These are phyloP conservation scores for Phaeomoniella chlamydospora DNA, from an alignment of 2,329 filamentous ascomycete species.

Conservation along the genomic window DNA sequence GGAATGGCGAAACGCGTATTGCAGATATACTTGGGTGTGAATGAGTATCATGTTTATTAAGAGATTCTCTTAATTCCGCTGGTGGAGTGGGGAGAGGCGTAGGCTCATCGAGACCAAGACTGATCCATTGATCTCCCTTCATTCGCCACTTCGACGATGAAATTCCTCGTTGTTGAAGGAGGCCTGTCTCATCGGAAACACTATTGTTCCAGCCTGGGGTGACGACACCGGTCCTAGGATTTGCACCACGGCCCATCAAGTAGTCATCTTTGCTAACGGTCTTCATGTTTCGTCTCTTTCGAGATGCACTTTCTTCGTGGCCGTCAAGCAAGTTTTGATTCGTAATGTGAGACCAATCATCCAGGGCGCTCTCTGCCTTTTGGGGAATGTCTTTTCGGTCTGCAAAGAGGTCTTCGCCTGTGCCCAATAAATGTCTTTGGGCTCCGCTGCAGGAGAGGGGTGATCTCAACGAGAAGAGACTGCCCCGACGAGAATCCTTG, in stretches of 20 bases:
- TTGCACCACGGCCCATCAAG: conserved; percentile 17
- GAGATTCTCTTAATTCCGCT: background rate
- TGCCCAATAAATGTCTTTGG: too few species aligned
- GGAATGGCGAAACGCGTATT: background rate
- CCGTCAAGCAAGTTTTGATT: too few species aligned
- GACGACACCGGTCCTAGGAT: conserved; percentile 20
- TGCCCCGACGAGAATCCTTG: too few species aligned
- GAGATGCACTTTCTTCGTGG: background rate
- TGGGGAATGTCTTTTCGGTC: too few species aligned
- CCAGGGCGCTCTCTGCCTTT: too few species aligned
- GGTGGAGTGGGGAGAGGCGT: conserved; percentile 9
- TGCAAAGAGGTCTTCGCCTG: too few species aligned
- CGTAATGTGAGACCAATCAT: too few species aligned
- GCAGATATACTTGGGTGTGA: background rate
- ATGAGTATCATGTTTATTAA: background rate
- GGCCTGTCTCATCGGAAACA: conserved; percentile 8
- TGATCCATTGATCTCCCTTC: conserved; percentile 21
- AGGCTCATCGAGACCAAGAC: conserved; percentile 13
- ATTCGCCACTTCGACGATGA: conserved; percentile 16
- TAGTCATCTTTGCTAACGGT: conserved; percentile 18
- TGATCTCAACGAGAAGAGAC: too few species aligned
- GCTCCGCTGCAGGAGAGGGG: too few species aligned
- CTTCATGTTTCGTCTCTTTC: conserved; percentile 1
- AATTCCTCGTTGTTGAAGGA: conserved; percentile 4
- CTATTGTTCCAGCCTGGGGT: conserved; percentile 17